These are phyloP conservation scores for Chlorociboria aeruginascens DNA, from an alignment of 495 filamentous ascomycete genomes.

Conservation along the genomic window DNA sequence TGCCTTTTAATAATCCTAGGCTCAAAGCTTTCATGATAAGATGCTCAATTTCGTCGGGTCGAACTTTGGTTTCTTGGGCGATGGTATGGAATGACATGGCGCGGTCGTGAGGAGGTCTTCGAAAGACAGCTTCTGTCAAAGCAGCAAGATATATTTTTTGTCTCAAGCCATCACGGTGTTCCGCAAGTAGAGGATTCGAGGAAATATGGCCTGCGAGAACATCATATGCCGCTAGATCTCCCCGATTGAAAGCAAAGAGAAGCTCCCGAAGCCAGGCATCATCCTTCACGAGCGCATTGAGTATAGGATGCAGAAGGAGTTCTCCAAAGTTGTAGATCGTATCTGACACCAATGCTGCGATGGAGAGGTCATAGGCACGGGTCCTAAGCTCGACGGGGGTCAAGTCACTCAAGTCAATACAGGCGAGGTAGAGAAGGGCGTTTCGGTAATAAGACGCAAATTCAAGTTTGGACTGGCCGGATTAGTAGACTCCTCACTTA, in stretches of 20 bases:
- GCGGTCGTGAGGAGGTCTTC: conserved; percentile 87
- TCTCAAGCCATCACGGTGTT: conserved; percentile 73
- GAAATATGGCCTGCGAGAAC: conserved; percentile 64
- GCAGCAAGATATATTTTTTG: conserved; percentile 96
- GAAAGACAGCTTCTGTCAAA: conserved; percentile 93
- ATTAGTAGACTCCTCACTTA: conserved; percentile 3
- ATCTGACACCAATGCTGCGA: conserved; percentile 86
- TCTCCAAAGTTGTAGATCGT: conserved; percentile 99
- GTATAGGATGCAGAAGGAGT: conserved; percentile 91
- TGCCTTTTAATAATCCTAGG: conserved; percentile 76
- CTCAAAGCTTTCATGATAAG: conserved; percentile 97
- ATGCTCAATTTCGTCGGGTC: conserved; percentile 86
- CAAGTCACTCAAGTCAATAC: conserved; percentile 72
- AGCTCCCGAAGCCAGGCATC: conserved; percentile 79
- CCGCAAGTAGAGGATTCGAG: conserved; percentile 63
- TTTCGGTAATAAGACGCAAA: conserved; percentile 95
- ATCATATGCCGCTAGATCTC: conserved; percentile 80
- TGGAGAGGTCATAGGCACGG: conserved; percentile 82
- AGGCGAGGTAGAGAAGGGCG: conserved; percentile 95
- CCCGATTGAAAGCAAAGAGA: conserved; percentile 94
- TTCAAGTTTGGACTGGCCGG: conserved; percentile 57
- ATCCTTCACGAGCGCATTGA: conserved; percentile 56
- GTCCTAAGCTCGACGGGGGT: conserved; percentile 55
- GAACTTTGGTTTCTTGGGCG: conserved; percentile 82
- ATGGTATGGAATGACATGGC: conserved; percentile 86